Conservation (phyloP, 352 stramenopile species). For the Pythium rishiriense region DNA sequence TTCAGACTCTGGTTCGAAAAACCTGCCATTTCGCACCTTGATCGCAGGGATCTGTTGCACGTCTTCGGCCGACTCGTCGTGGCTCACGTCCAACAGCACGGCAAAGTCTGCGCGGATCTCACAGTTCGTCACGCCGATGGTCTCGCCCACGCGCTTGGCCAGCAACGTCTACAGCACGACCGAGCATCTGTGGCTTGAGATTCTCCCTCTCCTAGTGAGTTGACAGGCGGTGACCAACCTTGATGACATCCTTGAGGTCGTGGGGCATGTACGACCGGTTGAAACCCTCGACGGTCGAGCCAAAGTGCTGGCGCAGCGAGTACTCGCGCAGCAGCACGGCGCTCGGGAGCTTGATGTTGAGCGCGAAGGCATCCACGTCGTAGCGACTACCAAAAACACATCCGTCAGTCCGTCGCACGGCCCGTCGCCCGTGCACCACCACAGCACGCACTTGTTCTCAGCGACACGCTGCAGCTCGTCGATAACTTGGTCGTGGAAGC, state of each 20-base stretch:
- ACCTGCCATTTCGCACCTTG: conserved; percentile 36
- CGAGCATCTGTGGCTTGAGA: background rate
- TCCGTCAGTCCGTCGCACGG: background rate
- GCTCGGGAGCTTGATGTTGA: conserved; percentile 84
- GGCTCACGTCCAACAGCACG: conserved; percentile 65
- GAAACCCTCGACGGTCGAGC: conserved; percentile 35
- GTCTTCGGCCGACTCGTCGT: conserved; percentile 69
- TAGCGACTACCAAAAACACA: conserved; percentile 35
- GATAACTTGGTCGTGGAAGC: conserved; percentile 48
- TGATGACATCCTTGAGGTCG: conserved; percentile 81
- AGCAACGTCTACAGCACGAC: conserved; percentile 34
- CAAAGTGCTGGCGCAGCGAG: conserved; percentile 64
- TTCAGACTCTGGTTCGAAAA: too few species aligned
- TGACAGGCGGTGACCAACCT: conserved; percentile 39
- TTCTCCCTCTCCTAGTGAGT: background rate
- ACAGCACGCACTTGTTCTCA: conserved; percentile 32
- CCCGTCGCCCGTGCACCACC: background rate
- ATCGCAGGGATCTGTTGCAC: conserved; percentile 77
- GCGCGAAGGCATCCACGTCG: conserved; percentile 65
- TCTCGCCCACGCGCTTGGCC: conserved; percentile 44
- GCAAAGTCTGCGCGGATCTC: conserved; percentile 61
- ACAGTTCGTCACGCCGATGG: conserved; percentile 54
- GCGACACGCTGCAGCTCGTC: conserved; percentile 40
- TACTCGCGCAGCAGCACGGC: conserved; percentile 78
- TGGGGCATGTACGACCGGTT: conserved; percentile 35